Evolutionary conservation across 2,329 filamentous ascomycete species (phyloP).

Genomic region (Periconia digitata): DNA sequence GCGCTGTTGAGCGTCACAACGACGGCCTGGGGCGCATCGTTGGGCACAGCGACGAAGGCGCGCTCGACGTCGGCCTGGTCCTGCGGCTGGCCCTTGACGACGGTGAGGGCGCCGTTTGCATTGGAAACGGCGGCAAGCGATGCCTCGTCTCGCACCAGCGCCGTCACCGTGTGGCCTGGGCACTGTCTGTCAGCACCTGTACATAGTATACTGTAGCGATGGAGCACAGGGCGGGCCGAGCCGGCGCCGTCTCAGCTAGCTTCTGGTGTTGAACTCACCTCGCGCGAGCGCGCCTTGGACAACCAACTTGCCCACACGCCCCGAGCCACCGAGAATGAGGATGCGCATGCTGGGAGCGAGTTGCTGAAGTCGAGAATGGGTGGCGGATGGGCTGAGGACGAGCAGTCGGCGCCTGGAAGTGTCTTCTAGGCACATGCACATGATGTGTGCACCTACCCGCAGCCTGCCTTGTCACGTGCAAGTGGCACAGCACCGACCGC

Average conservation of each 20-base stretch:
- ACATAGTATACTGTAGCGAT: not conserved
- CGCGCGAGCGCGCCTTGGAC: slow-evolving; percentile 44
- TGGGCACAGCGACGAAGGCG: slow-evolving; percentile 41
- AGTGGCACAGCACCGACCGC: too few relatives aligned
- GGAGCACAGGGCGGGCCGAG: not conserved
- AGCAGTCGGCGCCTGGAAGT: not conserved
- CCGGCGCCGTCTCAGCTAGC: slow-evolving; percentile 8
- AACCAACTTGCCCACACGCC: slow-evolving; percentile 51
- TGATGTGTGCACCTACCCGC: too few relatives aligned
- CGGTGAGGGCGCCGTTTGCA: slow-evolving; percentile 37
- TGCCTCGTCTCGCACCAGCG: slow-evolving; percentile 48
- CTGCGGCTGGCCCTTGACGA: slow-evolving; percentile 44
- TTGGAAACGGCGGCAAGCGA: slow-evolving; percentile 25
- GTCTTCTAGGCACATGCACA: too few relatives aligned
- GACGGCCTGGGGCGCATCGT: slow-evolving; percentile 39
- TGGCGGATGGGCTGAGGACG: not conserved
- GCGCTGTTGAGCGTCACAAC: slow-evolving; percentile 54
- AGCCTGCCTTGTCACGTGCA: too few relatives aligned
- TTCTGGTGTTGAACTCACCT: not conserved
- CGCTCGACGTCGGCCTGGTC: slow-evolving; percentile 40
- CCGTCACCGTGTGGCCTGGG: slow-evolving; percentile 47
- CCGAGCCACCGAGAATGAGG: slow-evolving; percentile 52
- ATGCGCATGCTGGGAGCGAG: slow-evolving; percentile 39
- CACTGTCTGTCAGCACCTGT: not conserved
- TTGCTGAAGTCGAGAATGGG: not conserved